Evolutionary conservation across 106 monocot genomes (phyloP), one percentile per base, ranked within the genome.

Genomic region (Ottelia alismoides): DNA sequence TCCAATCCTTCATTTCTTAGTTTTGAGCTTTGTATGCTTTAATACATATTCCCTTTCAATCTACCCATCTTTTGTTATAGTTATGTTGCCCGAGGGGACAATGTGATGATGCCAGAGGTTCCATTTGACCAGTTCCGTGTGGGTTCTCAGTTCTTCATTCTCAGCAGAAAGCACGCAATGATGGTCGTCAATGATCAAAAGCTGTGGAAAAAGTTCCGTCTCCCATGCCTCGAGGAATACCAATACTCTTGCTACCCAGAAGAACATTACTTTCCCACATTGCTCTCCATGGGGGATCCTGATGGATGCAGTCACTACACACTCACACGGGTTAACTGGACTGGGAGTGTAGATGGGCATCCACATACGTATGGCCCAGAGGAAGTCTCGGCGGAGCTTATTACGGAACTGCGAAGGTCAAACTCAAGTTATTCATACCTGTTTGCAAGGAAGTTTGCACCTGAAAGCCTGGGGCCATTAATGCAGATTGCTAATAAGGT

Each of bases 251-350:
- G 93, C 51, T 94, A 88, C 60, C 93, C 93, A 1, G 93, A 94
- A 66, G 93, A 94, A 53, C 93, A 94, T 49, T 94, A 94, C 70
- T 94, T 94, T 67, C 88, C 93, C 0, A 94, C 93, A 3, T 56
- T 94, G 55, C 68, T 94, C 18, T 75, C 80, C 14, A 88, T 84
- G 87, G 51, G 65, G 66, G 93, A 94, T 51, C 74, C 81, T 0
- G 51, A 60, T 0, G 88, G 93, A 0, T 81, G 88, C 65, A 63
- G 62, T 1, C 44, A 59, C 4, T 88, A 88, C 48, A 78, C 93
- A 0, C 72, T 94, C 28, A 94, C 93, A 0, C 57, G 84, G 49
- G 93, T 88, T 4, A 88, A 88, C 51, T 94, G 93, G 93, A 94
- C 93, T 0, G 93, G 53, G 7, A 81, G 78, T 14, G 70, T 94